Conservation (phyloP, 2,329 filamentous ascomycete species). For the Gnomoniopsis smithogilvyi region DNA sequence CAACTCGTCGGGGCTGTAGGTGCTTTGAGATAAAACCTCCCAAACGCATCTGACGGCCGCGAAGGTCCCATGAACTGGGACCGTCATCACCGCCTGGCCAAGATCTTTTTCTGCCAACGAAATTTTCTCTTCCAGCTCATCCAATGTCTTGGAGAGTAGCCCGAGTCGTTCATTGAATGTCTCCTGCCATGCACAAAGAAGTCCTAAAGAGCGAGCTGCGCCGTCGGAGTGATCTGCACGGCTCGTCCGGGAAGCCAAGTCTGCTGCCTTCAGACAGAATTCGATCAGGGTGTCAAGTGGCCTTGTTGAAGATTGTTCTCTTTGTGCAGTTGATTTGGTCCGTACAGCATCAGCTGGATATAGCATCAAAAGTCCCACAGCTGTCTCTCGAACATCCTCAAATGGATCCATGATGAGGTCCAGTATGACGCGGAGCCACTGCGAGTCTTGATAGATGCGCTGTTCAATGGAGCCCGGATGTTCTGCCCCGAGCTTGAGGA, state of each 20-base stretch:
- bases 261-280: slow-evolving; percentile 52
- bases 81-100: slow-evolving; percentile 60
- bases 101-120: slow-evolving; percentile 61
- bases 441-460: slow-evolving; percentile 36
- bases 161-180: slow-evolving; percentile 38
- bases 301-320: slow-evolving; percentile 14
- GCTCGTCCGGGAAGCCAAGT: slow-evolving; percentile 65
- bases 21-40: slow-evolving; percentile 44
- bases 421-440: slow-evolving; percentile 62
- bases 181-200: slow-evolving; percentile 60
- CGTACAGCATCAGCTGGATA: slow-evolving; percentile 37
- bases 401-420: slow-evolving; percentile 87
- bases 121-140: slow-evolving; percentile 63
- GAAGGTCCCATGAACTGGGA: slow-evolving; percentile 68
- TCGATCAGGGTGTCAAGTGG: slow-evolving; percentile 35
- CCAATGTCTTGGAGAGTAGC: slow-evolving; percentile 57
- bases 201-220: slow-evolving; percentile 71
- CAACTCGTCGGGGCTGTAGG: slow-evolving; percentile 35
- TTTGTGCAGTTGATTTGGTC: slow-evolving; percentile 17
- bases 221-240: slow-evolving; percentile 92
- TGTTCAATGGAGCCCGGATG: slow-evolving; percentile 13
- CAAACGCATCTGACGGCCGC: slow-evolving; percentile 61
- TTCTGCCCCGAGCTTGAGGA: slow-evolving; percentile 70
- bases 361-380: slow-evolving; percentile 49
- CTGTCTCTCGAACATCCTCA: slow-evolving; percentile 75